Base-by-base conservation (phyloP, 1,139 yeast genomes). In the Blastobotrys indianensis region DNA sequence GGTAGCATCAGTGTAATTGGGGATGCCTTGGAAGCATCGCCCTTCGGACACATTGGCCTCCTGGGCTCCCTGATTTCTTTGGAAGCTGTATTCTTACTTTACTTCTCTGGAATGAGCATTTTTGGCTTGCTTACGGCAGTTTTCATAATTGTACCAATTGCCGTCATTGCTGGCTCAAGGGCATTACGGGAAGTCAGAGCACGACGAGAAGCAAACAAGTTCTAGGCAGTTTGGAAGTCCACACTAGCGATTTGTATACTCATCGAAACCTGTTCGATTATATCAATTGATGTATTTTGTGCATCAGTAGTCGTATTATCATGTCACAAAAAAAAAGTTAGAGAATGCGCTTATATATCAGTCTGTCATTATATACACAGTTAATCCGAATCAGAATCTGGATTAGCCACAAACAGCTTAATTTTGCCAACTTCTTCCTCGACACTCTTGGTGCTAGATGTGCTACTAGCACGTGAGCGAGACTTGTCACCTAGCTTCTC, bases 61-160 rank as follows among this genome's bases (percentile, higher is more conserved):
- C 62, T 85, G 44, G 64, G 64, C 2, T 66, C 81, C 2, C 62
- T 88, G 40, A 61, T 75, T 15, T 79, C 78, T 3, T 73, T 79
- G 54, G 96, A 88, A 66, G 63, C 67, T 39, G 70, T 77, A 20
- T 85, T 88, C 57, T 65, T 76, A 54, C 74, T 72, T 52, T 90
- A 90, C 68, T 90, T 79, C 66, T 63, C 79, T 54, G 84, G 86
- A 29, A 71, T 77, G 36, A 73, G 86, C 20, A 85, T 90, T 45
- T 88, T 90, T 64, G 72, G 77, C 17, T 80, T 95, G 1, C 63
- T 88, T 42, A 70, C 72, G 52, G 72, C 77, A 52, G 67, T 74
- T 9, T 70, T 74, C 9, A 53, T 78, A 20, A 67, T 82, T 47
- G 73, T 76, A 4, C 75, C 79, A 1, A 75, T 85, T 34, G 70